phyloP scores from a whole-genome alignment of 441 rosid species.

The Pelargonium cotyledonis region DNA sequence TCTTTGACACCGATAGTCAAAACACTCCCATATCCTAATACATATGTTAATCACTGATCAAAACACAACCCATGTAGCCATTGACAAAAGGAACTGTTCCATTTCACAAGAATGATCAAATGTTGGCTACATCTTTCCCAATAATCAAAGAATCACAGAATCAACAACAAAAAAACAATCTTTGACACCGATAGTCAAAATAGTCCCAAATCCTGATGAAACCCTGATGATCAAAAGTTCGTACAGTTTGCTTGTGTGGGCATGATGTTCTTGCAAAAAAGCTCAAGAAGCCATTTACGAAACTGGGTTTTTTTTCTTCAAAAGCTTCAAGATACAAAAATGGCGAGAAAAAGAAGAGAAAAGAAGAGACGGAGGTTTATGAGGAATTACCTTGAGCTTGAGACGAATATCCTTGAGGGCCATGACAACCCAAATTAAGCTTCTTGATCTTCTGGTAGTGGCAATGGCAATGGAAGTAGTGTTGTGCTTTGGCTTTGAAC shows the following conservation, averaged over 20 bases:
- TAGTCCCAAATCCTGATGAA: neutral
- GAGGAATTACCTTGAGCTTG: slow-evolving; percentile 33
- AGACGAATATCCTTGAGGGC: slow-evolving; percentile 29
- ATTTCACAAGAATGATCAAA: neutral
- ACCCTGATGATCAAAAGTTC: neutral
- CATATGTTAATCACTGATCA: neutral
- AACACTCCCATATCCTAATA: neutral
- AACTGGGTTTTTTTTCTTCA: neutral
- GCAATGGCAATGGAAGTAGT: neutral
- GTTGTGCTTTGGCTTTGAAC: neutral
- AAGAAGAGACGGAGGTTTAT: neutral
- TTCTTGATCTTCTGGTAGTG: neutral
- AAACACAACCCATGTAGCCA: neutral
- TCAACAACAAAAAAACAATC: neutral
- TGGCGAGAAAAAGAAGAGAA: neutral
- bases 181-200: neutral
- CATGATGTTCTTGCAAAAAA: neutral
- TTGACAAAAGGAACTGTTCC: neutral
- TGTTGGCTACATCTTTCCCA: neutral
- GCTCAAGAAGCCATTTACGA: neutral
- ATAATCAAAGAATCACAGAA: neutral
- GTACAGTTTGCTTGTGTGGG: neutral
- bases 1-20: neutral
- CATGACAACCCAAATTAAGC: slow-evolving; percentile 21
- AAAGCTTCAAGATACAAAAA: neutral